Evolutionary conservation across 1,284 basidiomycete genomes (phyloP), one percentile per base, ranked within the genome.

Genomic region (Cutaneotrichosporon spelunceum): DNA sequence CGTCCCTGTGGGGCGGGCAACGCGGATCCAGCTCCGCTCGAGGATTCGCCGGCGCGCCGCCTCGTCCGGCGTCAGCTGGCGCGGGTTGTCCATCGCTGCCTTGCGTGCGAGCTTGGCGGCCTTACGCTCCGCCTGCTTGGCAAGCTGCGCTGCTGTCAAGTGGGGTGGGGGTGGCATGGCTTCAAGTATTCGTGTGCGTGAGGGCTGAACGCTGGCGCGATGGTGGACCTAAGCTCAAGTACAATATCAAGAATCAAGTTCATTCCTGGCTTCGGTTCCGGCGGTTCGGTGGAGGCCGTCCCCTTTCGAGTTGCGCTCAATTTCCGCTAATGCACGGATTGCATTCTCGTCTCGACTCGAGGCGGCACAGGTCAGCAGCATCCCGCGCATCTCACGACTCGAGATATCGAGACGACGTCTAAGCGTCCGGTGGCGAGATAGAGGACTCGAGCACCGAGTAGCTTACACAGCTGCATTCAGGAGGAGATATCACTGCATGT

Each of bases 1-100:
- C 60, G 89, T 84, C 81, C 82, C 60, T 83, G 82, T 61, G 79
- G 45, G 3, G 87, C 86, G 86, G 69, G 88, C 59, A 42, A 55
- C 23, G n/a, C n/a, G n/a, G 29, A 72, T 56, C 79, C 79, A 79
- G 2, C 71, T 64, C 36, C 78, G 62, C 57, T 67, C 66, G 53
- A 77, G 49, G 52, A 78, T 73, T 48, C 57, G 59, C 29, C 66
- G 59, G 44, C 67, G 61, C 57, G 73, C 73, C 19, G 62, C 55
- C 44, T 74, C 68, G 27, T 63, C 57, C 10, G 53, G 56, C 19
- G 53, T 52, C n/a, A 50, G 10, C 13, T n/a, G 48, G 11, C 48
- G 48, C 3, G 26, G 45, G 16, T 54, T 50, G 26, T n/a, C 59
- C 4, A 63, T 57, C 9, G 50, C 68, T 5, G 72, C 72, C 53